A percentile compares a stretch with the other conserved stretches of the same genome.
Evolutionary conservation across 371 early-diverging fungal genomes (phyloP).

Genomic region (Lichtheimia corymbifera): DNA sequence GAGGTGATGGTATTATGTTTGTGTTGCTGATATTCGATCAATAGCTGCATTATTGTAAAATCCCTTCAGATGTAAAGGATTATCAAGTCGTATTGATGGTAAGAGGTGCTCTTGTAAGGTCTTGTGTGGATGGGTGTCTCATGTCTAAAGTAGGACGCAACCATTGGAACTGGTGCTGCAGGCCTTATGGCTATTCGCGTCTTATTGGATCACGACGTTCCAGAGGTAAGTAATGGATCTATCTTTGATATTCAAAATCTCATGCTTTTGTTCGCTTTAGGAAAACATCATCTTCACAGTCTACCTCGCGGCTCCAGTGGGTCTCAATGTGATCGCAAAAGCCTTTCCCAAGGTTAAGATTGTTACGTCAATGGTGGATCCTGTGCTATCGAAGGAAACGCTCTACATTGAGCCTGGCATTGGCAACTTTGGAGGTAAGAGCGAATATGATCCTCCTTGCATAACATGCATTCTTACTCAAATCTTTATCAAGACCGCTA

Average conservation of each 20-base stretch:
- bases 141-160: conserved; percentile 59
- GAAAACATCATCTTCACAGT: conserved; percentile 82
- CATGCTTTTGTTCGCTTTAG: conserved; percentile 16
- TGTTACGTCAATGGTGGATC: conserved; percentile 78
- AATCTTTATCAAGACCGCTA: conserved; percentile 39
- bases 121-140: too few species aligned
- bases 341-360: conserved; percentile 86
- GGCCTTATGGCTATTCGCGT: conserved; percentile 93
- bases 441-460: too few species aligned
- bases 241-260: background rate
- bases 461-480: too few species aligned
- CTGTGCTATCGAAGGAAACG: conserved; percentile 60
- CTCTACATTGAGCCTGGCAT: conserved; percentile 82
- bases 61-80: conserved; percentile 65
- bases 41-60: conserved; percentile 75
- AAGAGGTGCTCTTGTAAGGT: conserved; percentile 9
- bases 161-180: conserved; percentile 86
- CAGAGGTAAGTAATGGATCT: conserved; percentile 44
- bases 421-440: conserved; percentile 81
- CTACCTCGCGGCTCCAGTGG: conserved; percentile 76
- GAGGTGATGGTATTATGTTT: background rate
- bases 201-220: conserved; percentile 84
- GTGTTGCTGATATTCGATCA: background rate
- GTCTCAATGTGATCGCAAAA: conserved; percentile 70
- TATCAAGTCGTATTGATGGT: conserved; percentile 68